These are phyloP conservation scores for Zygosaccharomyces bailii DNA, from an alignment of 805 yeast genomes.

Conservation along the genomic window DNA sequence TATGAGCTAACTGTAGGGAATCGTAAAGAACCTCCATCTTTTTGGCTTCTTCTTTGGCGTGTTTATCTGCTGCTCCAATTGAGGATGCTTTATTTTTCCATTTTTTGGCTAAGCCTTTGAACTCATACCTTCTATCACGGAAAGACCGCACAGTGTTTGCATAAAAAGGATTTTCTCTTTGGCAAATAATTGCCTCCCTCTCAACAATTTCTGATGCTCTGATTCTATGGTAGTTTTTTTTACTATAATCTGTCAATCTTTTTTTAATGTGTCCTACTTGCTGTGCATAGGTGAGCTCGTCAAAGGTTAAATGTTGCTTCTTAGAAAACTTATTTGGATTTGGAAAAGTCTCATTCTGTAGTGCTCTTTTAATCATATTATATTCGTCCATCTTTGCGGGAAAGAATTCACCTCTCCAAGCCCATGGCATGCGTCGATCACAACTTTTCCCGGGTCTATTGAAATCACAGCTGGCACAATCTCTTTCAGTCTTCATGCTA, in stretches of 20 bases:
- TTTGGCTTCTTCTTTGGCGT: slow-evolving; percentile 79
- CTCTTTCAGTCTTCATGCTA: slow-evolving; percentile 91
- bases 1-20: slow-evolving; percentile 93
- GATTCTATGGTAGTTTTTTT: slow-evolving; percentile 77
- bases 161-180: slow-evolving; percentile 95
- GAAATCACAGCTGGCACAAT: slow-evolving; percentile 96
- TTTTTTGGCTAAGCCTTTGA: slow-evolving; percentile 85
- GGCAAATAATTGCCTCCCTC: slow-evolving; percentile 92
- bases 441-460: slow-evolving; percentile 92
- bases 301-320: slow-evolving; percentile 61
- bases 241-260: slow-evolving; percentile 76
- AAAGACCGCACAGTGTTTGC: slow-evolving; percentile 91
- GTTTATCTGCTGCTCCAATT: slow-evolving; percentile 51
- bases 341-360: slow-evolving; percentile 76
- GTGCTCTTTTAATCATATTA: slow-evolving; percentile 78
- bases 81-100: slow-evolving; percentile 82
- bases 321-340: slow-evolving; percentile 52
- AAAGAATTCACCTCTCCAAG: slow-evolving; percentile 96
- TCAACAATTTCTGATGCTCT: slow-evolving; percentile 81
- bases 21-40: slow-evolving; percentile 93
- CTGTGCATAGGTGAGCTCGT: slow-evolving; percentile 70
- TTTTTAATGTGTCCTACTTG: slow-evolving; percentile 75
- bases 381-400: slow-evolving; percentile 93
- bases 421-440: slow-evolving; percentile 89
- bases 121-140: slow-evolving; percentile 94